phyloP scores from a whole-genome alignment of 2,329 filamentous ascomycete genomes.

The Alternaria sp. region DNA sequence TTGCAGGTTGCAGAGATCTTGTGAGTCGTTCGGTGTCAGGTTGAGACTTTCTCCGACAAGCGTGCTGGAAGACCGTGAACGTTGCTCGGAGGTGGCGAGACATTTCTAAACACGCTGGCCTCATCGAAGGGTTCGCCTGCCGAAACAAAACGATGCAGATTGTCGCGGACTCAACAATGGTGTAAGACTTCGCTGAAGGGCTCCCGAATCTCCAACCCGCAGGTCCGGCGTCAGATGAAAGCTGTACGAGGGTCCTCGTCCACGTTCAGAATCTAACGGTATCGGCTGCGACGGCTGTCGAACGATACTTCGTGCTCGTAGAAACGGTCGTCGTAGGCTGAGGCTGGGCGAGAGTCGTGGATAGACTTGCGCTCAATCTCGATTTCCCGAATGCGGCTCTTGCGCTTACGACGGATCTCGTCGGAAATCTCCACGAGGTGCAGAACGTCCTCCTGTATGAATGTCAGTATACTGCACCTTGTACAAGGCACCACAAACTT shows the following conservation, averaged over 20 bases:
- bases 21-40: constrained; percentile 40
- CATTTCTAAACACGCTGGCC: constrained; percentile 10
- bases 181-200: constrained; percentile 8
- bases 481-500: constrained; percentile 52
- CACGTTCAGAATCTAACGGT: constrained; percentile 35
- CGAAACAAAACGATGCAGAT: constrained; percentile 18
- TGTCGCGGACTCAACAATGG: constrained; percentile 16
- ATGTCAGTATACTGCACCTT: constrained; percentile 15
- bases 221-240: constrained; percentile 8
- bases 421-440: constrained; percentile 83
- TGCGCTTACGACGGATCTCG: constrained; percentile 73
- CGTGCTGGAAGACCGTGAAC: constrained; percentile 3
- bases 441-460: constrained; percentile 78
- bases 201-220: constrained; percentile 13
- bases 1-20: constrained; percentile 31
- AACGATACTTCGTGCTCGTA: constrained; percentile 73
- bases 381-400: constrained; percentile 65
- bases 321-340: constrained; percentile 67
- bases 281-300: constrained; percentile 56
- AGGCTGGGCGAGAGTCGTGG: constrained; percentile 52
- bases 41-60: constrained; percentile 32
- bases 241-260: constrained; percentile 1
- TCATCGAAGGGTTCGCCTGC: constrained; percentile 16
- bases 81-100: constrained; percentile 8
- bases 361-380: constrained; percentile 66